Percentiles rank a stretch among this genome's conserved stretches.
Evolutionary conservation across 768 basidiomycete genomes (phyloP).

Genomic region (Russula brevipes): DNA sequence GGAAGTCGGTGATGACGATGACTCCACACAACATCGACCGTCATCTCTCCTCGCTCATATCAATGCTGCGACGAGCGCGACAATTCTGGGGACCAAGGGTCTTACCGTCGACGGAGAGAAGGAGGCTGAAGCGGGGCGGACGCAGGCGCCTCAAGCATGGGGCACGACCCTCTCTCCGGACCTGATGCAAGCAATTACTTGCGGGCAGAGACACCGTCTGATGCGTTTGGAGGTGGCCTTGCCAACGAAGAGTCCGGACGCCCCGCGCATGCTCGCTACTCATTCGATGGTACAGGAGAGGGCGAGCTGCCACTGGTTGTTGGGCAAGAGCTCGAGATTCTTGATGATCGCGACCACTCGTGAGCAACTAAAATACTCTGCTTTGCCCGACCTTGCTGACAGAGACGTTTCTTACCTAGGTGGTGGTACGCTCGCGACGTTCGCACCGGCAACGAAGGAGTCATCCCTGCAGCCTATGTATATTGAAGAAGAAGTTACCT

Average conservation of each 20-base stretch:
- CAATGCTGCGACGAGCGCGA: constrained; percentile 81
- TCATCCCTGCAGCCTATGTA: constrained; percentile 88
- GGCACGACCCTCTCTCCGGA: constrained; percentile 52
- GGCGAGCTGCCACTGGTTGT: constrained; percentile 69
- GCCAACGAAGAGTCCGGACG: constrained; percentile 55
- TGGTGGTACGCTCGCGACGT: constrained; percentile 94
- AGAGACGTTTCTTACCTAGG: constrained; percentile 37
- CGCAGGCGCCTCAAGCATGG: constrained; percentile 29
- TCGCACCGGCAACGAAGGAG: constrained; percentile 76
- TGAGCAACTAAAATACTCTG: constrained; percentile 37
- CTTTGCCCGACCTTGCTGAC: constrained; percentile 8
- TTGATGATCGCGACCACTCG: constrained; percentile 79
- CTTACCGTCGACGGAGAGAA: constrained; percentile 44
- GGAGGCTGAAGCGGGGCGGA: constrained; percentile 45
- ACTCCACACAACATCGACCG: constrained; percentile 65
- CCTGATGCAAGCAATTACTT: constrained; percentile 74
- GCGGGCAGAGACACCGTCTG: constrained; percentile 77
- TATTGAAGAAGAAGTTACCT: constrained; percentile 45
- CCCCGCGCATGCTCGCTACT: constrained; percentile 75
- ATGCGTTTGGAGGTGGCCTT: constrained; percentile 57
- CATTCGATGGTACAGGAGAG: constrained; percentile 73
- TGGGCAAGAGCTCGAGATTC: constrained; percentile 66
- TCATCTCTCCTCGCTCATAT: constrained; percentile 88
- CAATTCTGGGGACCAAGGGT: constrained; percentile 58
- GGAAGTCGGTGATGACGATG: constrained; percentile 72